phyloP scores from a whole-genome alignment of 31 red algal species.

The Odonthalia washingtoniensis region DNA sequence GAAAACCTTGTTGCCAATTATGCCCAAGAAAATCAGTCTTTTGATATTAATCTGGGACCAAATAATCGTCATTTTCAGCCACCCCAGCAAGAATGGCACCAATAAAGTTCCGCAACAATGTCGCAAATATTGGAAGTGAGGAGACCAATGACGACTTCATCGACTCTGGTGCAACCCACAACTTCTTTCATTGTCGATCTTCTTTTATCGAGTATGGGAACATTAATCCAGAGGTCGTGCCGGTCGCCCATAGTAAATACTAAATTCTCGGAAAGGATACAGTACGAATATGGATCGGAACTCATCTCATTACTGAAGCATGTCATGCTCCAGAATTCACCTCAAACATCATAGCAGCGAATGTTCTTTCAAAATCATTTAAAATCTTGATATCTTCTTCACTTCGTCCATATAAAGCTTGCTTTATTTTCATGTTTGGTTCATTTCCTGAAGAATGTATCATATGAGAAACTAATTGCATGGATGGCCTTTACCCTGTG shows the following conservation, averaged over 20 bases:
- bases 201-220: slow-evolving; percentile 27
- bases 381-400: not conserved
- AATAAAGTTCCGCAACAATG: slow-evolving; percentile 17
- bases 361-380: slow-evolving; percentile 32
- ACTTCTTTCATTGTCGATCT: slow-evolving; percentile 25
- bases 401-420: not conserved
- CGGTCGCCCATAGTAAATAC: not conserved
- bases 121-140: not conserved
- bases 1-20: no score
- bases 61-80: no score
- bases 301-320: slow-evolving; percentile 8
- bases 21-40: no score
- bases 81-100: no score
- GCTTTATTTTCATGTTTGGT: no score
- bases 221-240: not conserved
- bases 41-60: no score
- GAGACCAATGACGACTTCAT: not conserved
- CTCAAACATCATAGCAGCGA: no score
- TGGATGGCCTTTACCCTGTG: not conserved
- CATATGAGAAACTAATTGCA: not conserved
- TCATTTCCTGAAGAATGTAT: not conserved
- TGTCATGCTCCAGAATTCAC: slow-evolving; percentile 41
- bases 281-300: slow-evolving; percentile 2
- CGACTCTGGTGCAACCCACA: slow-evolving; percentile 41
- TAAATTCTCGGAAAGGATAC: slow-evolving; percentile 28